Evolutionary conservation across 192 early-diverging fungal genomes (phyloP), one percentile per base, ranked within the genome.

Genomic region (Mortierella antarctica): DNA sequence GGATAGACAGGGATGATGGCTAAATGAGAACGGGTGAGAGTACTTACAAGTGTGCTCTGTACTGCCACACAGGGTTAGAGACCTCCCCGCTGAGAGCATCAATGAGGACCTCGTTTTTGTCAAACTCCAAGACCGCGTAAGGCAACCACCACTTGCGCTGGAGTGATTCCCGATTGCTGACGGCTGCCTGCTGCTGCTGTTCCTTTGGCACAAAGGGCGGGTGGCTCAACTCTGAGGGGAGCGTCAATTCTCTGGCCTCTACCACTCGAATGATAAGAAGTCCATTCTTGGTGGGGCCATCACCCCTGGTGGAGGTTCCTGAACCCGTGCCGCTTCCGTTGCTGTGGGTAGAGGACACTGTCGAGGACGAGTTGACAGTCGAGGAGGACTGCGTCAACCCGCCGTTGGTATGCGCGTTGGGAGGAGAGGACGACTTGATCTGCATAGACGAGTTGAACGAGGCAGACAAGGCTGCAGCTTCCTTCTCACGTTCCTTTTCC

Each of bases 101-200:
- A 55, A 95, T 91, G 64, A 97, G 86, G 39, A 95, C 89, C 79
- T 98, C 95, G 82, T 97, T 96, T 87, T 96, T 96, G 86, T 98
- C 96, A 65, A 97, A 96, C 84, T 96, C 96, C 17, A 98, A 86
- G 15, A 98, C 94, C 7, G 90, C 91, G 75, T 96, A 98, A 12
- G 96, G 96, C 31, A 92, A 74, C 90, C 92, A 92, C 83, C 83
- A 82, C 61, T 88, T 87, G 59, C 89, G 84, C 39, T 84, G 84
- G 13, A 88, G 53, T 9, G 86, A 88, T 49, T 90, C 88, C 23
- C 89, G 83, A 56, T 86, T 87, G 14, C 56, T 65, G 47, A 55
- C 50, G 40, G 53, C 20, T 14, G 45, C 31, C 48, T 47, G 57
- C 14, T 74, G 70, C 21, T 58, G 64, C 42, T 58, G 57, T 10